These are phyloP conservation scores for Schoenoplectus triqueter DNA, from an alignment of 202 grass and related monocot species.

Conservation along the genomic window DNA sequence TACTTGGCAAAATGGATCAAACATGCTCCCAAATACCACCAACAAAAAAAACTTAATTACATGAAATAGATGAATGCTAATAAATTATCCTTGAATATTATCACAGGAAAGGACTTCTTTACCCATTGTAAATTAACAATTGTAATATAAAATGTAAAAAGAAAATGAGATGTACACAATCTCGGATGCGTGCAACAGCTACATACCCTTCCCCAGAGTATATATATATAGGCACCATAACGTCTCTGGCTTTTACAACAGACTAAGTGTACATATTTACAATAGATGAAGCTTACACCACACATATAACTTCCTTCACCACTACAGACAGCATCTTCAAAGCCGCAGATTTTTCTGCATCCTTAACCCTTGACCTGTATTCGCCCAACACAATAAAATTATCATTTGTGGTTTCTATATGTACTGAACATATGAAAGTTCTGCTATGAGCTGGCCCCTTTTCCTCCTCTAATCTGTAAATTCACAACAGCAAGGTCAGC, in stretches of 20 bases:
- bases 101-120: not conserved
- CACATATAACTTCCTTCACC: conserved; percentile 15
- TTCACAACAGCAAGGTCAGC: not conserved
- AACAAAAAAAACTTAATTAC: not conserved
- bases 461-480: conserved; percentile 82
- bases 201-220: not conserved
- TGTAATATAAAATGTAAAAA: not conserved
- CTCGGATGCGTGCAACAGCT: not conserved
- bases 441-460: conserved; percentile 63
- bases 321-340: conserved; percentile 59
- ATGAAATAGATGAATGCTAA: not conserved
- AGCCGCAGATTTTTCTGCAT: conserved; percentile 74
- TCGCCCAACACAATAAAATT: conserved; percentile 58
- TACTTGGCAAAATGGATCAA: too few species aligned
- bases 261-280: not conserved
- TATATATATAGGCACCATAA: not conserved
- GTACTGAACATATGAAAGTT: conserved; percentile 72
- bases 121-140: not conserved
- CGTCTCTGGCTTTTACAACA: not conserved
- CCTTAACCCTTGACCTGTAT: conserved; percentile 61
- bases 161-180: not conserved
- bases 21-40: too few species aligned
- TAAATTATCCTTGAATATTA: not conserved
- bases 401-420: conserved; percentile 42
- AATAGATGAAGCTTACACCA: conserved; percentile 4